These are phyloP conservation scores for Rhizopogon roseolus DNA, from an alignment of 768 basidiomycete species.

Conservation along the genomic window DNA sequence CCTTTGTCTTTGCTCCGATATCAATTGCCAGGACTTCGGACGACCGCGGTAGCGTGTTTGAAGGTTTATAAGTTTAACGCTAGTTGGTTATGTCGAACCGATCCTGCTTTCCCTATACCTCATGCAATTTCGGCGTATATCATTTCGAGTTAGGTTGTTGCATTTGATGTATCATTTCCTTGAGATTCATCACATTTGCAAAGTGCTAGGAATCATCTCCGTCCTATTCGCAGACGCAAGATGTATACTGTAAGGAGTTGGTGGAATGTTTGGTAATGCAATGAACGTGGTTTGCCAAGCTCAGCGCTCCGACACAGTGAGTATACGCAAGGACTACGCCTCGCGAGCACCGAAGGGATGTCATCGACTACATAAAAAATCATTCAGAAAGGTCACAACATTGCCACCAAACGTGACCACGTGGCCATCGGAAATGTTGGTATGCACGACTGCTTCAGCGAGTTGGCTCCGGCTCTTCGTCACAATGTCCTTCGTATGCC, in stretches of 20 bases:
- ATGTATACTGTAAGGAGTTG: neutral
- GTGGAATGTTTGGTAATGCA: neutral
- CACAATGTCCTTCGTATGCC: constrained; percentile 29
- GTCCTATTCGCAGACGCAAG: neutral
- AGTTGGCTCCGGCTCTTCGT: constrained; percentile 27
- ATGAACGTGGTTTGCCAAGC: neutral
- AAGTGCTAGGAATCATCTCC: neutral
- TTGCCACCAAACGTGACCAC: constrained; percentile 37
- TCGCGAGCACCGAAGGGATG: neutral
- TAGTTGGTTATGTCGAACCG: neutral
- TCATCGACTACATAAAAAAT: constrained; percentile 18
- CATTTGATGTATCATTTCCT: neutral
- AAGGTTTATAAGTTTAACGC: neutral
- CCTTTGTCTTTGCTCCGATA: neutral
- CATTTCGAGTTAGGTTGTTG: neutral
- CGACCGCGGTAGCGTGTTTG: neutral
- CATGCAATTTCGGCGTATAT: neutral
- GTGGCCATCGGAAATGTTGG: constrained; percentile 33
- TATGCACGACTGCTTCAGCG: constrained; percentile 33
- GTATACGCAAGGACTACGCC: neutral
- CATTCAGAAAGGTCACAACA: constrained; percentile 34
- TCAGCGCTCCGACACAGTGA: neutral
- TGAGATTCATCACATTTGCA: neutral
- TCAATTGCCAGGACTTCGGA: neutral
- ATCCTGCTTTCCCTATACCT: neutral